phyloP scores from a whole-genome alignment of 148 eudicot genomes.

The Chenopodium berlandieri region DNA sequence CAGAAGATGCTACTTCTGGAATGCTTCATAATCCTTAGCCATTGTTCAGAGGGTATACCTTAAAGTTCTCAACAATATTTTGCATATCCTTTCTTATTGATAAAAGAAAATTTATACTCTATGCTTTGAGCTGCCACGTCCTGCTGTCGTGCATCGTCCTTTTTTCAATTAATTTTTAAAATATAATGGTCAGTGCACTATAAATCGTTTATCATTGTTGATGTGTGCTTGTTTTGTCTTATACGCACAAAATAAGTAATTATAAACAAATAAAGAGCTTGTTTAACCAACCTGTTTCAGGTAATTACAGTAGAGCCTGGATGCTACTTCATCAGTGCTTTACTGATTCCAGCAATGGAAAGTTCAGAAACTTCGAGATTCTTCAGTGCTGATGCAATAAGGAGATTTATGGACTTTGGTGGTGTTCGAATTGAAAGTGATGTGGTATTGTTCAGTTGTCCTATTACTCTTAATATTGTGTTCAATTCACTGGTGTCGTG shows the following conservation, averaged over 20 bases:
- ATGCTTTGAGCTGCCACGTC: not conserved
- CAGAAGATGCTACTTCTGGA: not conserved
- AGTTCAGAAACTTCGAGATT: conserved; percentile 61
- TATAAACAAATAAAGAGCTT: not conserved
- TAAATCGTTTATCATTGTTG: not conserved
- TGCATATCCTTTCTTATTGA: not conserved
- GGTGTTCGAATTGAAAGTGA: conserved; percentile 98
- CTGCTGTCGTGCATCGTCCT: not conserved
- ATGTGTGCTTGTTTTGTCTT: not conserved
- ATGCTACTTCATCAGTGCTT: conserved; percentile 89
- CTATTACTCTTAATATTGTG: not conserved
- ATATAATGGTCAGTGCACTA: not conserved
- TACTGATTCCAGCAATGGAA: conserved; percentile 79
- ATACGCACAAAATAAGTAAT: not conserved
- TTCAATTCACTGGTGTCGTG: not conserved
- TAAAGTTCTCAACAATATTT: not conserved
- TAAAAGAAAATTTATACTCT: not conserved
- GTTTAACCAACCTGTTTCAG: conserved; percentile 37
- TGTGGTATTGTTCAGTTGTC: conserved; percentile 48
- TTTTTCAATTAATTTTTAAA: not conserved
- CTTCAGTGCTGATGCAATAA: conserved; percentile 54
- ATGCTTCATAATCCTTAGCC: not conserved
- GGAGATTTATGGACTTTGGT: conserved; percentile 78
- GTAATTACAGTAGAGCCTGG: conserved; percentile 98
- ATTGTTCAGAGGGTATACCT: not conserved